Base-by-base conservation (phyloP, 768 basidiomycete species). In the Leucocoprinus birnbaumii region DNA sequence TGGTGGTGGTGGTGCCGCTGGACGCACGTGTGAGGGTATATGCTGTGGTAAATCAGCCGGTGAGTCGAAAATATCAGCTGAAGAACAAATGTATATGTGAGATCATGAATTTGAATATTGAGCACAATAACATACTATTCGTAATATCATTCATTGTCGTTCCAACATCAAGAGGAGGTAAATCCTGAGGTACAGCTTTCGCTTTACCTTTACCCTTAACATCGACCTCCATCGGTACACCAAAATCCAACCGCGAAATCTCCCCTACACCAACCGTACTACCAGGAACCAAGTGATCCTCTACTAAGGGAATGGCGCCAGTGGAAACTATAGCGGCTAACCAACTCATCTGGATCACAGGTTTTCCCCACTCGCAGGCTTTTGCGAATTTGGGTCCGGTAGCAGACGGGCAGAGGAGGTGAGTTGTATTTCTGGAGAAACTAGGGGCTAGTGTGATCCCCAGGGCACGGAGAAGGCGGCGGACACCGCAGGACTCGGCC, bases 291-390 rank as follows among this genome's bases (percentile, higher is more conserved):
- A 76, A 53, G 58, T 72, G 76, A 19, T 62, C 64, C 9, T 68
- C 56, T 3, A 67, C 59, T 0, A 49, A 24, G 0, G 80, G 80
- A 35, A 90, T 65, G 1, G 44, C 47, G 0, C 88, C 91, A 0
- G 69, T 75, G 24, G 62, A 65, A 8, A 79, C 85, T 59, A 91
- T 80, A 0, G 73, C 71, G 11, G 74, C 73, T 16, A 97, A 64
- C 92, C 93, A 97, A 8, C 71, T 72, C 66, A 87, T 73, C 35
- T 78, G 74, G 19, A 95, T 76, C n/a, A 90, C 82, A 0, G 86
- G 84, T 7, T 88, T 80, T 13, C 76, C 77, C 94, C 94, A 96
- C 64, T 91, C 83, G 37, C 67, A 63, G 2, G 94, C 92, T 65
- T 87, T 91, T 14, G 85, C 80, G 48, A 81, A 91, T 65, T 97